Percentiles rank a stretch among this genome's conserved stretches.
Conservation (phyloP, 2,329 filamentous ascomycete genomes). For the Verticillium alfalfae region DNA sequence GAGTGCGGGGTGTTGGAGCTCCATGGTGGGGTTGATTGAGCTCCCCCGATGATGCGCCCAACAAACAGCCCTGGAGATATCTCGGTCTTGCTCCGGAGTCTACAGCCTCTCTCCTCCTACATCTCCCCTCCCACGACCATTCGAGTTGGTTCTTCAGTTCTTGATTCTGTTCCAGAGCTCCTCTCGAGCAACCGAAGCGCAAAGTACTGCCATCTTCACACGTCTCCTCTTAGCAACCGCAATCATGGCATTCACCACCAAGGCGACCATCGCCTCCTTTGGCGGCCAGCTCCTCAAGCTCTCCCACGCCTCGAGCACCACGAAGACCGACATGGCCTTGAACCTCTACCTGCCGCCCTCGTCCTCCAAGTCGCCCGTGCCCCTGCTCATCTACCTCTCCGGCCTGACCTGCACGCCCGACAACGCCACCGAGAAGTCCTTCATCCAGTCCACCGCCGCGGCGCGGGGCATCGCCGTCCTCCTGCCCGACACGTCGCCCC, state of each 20-base stretch:
- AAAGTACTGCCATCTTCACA: background rate
- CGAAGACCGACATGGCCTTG: constrained; percentile 83
- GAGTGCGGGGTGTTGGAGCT: background rate
- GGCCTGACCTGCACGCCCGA: constrained; percentile 94
- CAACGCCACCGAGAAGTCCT: constrained; percentile 76
- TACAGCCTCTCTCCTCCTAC: background rate
- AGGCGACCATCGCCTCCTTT: constrained; percentile 83
- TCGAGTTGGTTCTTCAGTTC: background rate
- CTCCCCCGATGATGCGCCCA: background rate
- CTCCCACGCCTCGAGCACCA: constrained; percentile 72
- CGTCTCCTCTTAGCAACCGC: background rate
- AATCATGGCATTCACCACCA: constrained; percentile 81
- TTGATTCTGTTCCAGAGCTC: background rate
- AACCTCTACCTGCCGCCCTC: constrained; percentile 86
- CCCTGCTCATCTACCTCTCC: constrained; percentile 87
- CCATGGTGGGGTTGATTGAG: background rate
- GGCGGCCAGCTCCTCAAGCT: constrained; percentile 95
- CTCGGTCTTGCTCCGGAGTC: background rate
- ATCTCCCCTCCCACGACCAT: background rate
- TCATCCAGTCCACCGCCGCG: constrained; percentile 80
- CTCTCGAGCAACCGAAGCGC: background rate
- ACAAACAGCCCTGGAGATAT: background rate
- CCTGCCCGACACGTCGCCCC: constrained; percentile 91
- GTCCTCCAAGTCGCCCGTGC: constrained; percentile 55
- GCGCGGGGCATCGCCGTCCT: constrained; percentile 83